phyloP scores from a whole-genome alignment of 371 early-diverging fungal species.

The Funneliformis caledonium region DNA sequence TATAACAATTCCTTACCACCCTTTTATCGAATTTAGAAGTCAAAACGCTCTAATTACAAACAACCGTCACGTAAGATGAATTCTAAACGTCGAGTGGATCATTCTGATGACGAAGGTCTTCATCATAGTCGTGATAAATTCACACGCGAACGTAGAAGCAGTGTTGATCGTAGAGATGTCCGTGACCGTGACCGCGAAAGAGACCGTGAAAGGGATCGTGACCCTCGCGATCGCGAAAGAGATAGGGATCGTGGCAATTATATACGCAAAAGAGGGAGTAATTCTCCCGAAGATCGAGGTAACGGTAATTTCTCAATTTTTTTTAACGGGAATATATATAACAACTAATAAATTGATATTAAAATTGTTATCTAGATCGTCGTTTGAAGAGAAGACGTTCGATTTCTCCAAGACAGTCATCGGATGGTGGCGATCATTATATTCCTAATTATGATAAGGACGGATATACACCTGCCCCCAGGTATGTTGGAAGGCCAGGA shows the following conservation, averaged over 20 bases:
- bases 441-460: constrained; percentile 86
- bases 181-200: constrained; percentile 38
- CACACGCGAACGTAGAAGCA: constrained; percentile 29
- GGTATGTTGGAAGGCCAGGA: constrained; percentile 50
- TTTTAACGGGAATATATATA: background rate
- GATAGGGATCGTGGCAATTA: constrained; percentile 22
- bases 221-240: constrained; percentile 11
- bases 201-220: constrained; percentile 34
- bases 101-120: constrained; percentile 39
- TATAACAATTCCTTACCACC: constrained; percentile 28
- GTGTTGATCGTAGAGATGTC: constrained; percentile 33
- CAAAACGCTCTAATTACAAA: constrained; percentile 7
- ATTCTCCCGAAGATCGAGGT: constrained; percentile 37
- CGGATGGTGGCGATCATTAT: constrained; percentile 73
- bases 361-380: constrained; percentile 25
- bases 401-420: constrained; percentile 50
- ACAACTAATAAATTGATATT: background rate
- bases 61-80: constrained; percentile 21
- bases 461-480: constrained; percentile 72
- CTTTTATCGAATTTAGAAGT: constrained; percentile 28
- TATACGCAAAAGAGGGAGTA: constrained; percentile 24
- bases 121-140: constrained; percentile 37
- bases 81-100: constrained; percentile 31
- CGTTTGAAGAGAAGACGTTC: constrained; percentile 46
- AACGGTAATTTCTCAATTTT: background rate